phyloP scores from a whole-genome alignment of 306 rosid genomes.

The Leucaena leucocephala region DNA sequence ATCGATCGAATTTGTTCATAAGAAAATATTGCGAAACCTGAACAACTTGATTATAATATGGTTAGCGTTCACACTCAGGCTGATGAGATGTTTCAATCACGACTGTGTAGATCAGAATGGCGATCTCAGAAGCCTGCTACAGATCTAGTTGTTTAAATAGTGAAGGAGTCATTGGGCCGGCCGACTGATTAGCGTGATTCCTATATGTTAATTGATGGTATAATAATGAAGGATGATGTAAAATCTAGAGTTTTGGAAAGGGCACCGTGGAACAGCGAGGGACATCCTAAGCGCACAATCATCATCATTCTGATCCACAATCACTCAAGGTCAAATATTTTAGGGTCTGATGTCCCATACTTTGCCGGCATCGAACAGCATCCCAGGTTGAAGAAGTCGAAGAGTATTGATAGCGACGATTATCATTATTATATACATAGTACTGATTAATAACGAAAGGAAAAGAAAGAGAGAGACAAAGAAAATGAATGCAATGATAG shows the following conservation, averaged over 20 bases:
- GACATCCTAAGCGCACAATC: background rate
- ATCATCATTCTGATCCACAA: background rate
- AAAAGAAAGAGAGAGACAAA: too few relatives aligned
- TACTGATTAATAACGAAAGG: background rate
- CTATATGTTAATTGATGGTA: background rate
- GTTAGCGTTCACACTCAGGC: background rate
- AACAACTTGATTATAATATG: background rate
- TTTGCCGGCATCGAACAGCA: slow-evolving; percentile 47
- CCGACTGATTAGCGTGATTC: background rate
- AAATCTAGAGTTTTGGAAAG: slow-evolving; percentile 3
- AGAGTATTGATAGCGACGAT: slow-evolving; percentile 41
- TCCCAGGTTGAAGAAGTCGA: slow-evolving; percentile 51
- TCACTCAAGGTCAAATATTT: slow-evolving; percentile 26
- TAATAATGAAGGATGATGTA: slow-evolving; percentile 8
- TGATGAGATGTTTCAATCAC: slow-evolving; percentile 6
- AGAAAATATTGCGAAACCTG: background rate
- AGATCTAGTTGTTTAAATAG: background rate
- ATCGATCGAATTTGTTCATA: too few relatives aligned
- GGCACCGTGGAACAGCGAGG: slow-evolving; percentile 1
- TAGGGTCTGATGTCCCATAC: slow-evolving; percentile 44
- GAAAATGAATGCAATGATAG: slow-evolving; percentile 50
- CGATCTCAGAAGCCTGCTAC: background rate
- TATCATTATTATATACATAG: slow-evolving; percentile 5
- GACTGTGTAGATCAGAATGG: background rate
- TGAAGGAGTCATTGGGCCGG: slow-evolving; percentile 3